Percentiles rank a stretch among this genome's conserved stretches.
These are phyloP conservation scores for Leccinum arenicola DNA, from an alignment of 768 basidiomycete species.

Conservation along the genomic window DNA sequence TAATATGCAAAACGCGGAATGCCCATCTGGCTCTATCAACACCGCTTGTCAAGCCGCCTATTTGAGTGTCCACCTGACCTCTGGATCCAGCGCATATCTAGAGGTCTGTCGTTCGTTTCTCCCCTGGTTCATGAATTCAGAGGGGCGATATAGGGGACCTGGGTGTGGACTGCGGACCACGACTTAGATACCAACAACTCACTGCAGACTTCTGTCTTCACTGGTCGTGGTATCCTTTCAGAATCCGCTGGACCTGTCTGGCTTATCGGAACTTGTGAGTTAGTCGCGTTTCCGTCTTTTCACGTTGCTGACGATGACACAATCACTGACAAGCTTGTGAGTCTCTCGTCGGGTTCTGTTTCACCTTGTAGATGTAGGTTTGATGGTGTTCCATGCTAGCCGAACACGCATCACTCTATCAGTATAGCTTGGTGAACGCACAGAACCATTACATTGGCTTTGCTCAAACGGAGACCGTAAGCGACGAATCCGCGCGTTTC, in stretches of 20 bases:
- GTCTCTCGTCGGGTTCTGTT: conserved; percentile 30
- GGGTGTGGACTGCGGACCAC: conserved; percentile 84
- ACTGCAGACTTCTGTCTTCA: conserved; percentile 52
- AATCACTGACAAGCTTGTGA: conserved; percentile 37
- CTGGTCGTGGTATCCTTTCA: conserved; percentile 70
- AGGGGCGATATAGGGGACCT: conserved; percentile 48
- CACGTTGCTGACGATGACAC: conserved; percentile 8
- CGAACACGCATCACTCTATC: conserved; percentile 49
- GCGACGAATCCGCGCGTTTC: not conserved
- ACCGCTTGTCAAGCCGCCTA: conserved; percentile 62
- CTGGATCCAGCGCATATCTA: conserved; percentile 54
- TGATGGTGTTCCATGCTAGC: conserved; percentile 21
- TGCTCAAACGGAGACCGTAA: conserved; percentile 50
- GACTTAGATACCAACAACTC: conserved; percentile 44
- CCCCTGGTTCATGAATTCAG: not conserved
- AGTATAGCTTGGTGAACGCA: conserved; percentile 45
- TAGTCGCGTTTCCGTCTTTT: not conserved
- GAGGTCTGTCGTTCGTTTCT: conserved; percentile 42
- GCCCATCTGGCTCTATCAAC: conserved; percentile 41
- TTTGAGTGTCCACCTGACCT: conserved; percentile 59
- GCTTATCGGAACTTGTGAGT: conserved; percentile 64
- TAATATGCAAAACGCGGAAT: conserved; percentile 43
- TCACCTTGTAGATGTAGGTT: not conserved
- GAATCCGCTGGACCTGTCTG: conserved; percentile 79
- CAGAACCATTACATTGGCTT: conserved; percentile 48